Evolutionary conservation across 805 yeast species (phyloP).

Genomic region (Myxozyma vanderwaltii): DNA sequence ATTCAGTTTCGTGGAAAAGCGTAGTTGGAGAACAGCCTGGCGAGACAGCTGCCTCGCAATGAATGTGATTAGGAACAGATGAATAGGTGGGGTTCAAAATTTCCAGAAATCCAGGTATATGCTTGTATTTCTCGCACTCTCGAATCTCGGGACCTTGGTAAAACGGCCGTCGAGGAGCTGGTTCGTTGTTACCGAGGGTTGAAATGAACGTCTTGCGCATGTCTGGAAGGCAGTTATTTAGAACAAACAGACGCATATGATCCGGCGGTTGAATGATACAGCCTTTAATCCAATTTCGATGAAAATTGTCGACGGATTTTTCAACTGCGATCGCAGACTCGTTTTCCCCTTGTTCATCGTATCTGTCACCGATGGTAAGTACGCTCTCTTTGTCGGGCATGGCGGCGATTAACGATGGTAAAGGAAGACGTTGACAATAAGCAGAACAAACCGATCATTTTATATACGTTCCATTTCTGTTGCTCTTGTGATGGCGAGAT

Average conservation of each 20-base stretch:
- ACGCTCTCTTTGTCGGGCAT: too few species aligned
- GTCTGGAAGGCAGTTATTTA: neutral
- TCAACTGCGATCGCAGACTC: too few species aligned
- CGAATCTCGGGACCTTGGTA: neutral
- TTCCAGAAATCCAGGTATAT: neutral
- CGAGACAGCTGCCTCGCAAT: neutral
- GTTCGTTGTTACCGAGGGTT: neutral
- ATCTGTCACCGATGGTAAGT: too few species aligned
- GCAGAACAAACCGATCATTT: too few species aligned
- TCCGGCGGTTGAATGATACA: neutral
- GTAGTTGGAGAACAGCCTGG: neutral
- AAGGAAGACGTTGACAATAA: too few species aligned
- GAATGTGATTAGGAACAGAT: neutral
- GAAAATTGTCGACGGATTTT: neutral
- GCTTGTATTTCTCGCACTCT: neutral
- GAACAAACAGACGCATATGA: constrained; percentile 4
- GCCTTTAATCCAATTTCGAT: neutral
- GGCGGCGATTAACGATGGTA: too few species aligned
- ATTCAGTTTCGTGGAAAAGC: neutral
- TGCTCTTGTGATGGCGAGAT: too few species aligned
- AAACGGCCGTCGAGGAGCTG: neutral
- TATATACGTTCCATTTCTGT: too few species aligned
- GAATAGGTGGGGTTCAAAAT: neutral
- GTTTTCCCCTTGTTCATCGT: too few species aligned
- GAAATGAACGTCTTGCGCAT: neutral